Conservation (phyloP, 2,329 filamentous ascomycete species). For the Pseudopyricularia cyperi region DNA sequence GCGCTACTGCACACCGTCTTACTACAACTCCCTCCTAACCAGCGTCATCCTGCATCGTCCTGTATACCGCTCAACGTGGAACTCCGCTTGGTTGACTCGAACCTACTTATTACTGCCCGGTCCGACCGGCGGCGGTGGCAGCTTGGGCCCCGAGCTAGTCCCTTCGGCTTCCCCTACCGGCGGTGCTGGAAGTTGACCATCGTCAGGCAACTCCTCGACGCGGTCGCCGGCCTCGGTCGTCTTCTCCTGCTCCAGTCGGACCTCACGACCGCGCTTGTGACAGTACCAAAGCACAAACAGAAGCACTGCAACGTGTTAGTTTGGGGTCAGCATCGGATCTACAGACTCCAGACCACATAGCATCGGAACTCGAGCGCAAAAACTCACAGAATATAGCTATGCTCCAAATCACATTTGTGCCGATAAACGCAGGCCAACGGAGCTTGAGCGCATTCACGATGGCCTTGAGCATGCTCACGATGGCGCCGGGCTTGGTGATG, state of each 20-base stretch:
- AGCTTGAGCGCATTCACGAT: slow-evolving; percentile 81
- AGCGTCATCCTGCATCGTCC: not conserved
- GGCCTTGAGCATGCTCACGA: slow-evolving; percentile 74
- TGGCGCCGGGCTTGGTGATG: slow-evolving; percentile 73
- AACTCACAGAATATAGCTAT: slow-evolving; percentile 59
- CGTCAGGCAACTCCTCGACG: slow-evolving; percentile 37
- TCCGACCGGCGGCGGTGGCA: not conserved
- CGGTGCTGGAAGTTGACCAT: slow-evolving; percentile 15
- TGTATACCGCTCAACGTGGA: not conserved
- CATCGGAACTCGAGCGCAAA: not conserved
- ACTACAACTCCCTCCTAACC: too few relatives aligned
- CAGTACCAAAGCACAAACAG: slow-evolving; percentile 97
- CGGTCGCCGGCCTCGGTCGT: slow-evolving; percentile 10
- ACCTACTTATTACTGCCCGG: not conserved
- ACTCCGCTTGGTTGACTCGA: too few relatives aligned
- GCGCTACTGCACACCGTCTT: too few relatives aligned
- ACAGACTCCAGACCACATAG: not conserved
- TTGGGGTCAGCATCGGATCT: not conserved
- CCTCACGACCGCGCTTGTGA: slow-evolving; percentile 85
- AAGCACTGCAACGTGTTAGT: slow-evolving; percentile 42
- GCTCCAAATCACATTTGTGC: slow-evolving; percentile 84
- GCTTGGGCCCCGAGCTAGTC: not conserved
- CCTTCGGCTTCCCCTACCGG: not conserved
- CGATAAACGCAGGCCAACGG: slow-evolving; percentile 81
- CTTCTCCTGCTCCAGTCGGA: slow-evolving; percentile 46